Conservation (phyloP, 2,329 filamentous ascomycete genomes). For the Aspergillus neoniger region DNA sequence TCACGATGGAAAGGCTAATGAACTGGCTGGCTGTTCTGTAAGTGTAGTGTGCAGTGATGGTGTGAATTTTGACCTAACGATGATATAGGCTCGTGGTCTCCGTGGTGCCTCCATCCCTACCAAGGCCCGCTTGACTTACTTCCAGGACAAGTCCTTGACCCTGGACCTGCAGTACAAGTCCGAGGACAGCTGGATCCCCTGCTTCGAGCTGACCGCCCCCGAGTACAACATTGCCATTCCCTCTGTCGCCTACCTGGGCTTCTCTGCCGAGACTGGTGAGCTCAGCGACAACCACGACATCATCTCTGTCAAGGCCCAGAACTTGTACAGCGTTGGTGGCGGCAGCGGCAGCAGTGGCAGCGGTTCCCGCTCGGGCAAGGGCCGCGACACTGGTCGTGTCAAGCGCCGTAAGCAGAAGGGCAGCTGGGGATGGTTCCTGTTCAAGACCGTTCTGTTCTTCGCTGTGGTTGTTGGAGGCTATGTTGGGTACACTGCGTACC, state of each 20-base stretch:
- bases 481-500: slow-evolving; percentile 81
- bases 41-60: slow-evolving; percentile 24
- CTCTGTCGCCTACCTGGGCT: slow-evolving; percentile 65
- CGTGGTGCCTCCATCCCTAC: slow-evolving; percentile 78
- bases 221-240: slow-evolving; percentile 74
- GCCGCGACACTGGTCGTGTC: slow-evolving; percentile 24
- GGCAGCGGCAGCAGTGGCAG: slow-evolving; percentile 29
- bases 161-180: slow-evolving; percentile 93
- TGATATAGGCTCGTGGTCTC: slow-evolving; percentile 71
- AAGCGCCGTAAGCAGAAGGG: slow-evolving; percentile 35
- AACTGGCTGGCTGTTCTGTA: slow-evolving; percentile 89
- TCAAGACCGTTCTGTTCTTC: slow-evolving; percentile 80
- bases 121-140: slow-evolving; percentile 88
- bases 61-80: not conserved
- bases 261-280: slow-evolving; percentile 82
- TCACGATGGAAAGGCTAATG: slow-evolving; percentile 89
- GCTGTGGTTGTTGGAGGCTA: slow-evolving; percentile 72
- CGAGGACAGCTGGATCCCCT: slow-evolving; percentile 83
- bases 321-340: slow-evolving; percentile 68
- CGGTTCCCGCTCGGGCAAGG: slow-evolving; percentile 22
- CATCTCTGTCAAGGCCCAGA: slow-evolving; percentile 80
- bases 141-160: slow-evolving; percentile 89
- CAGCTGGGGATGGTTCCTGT: slow-evolving; percentile 70
- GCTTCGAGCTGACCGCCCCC: slow-evolving; percentile 71
- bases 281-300: slow-evolving; percentile 98